phyloP scores from a whole-genome alignment of 2,329 filamentous ascomycete species.

The Aspergillus phoenicis region DNA sequence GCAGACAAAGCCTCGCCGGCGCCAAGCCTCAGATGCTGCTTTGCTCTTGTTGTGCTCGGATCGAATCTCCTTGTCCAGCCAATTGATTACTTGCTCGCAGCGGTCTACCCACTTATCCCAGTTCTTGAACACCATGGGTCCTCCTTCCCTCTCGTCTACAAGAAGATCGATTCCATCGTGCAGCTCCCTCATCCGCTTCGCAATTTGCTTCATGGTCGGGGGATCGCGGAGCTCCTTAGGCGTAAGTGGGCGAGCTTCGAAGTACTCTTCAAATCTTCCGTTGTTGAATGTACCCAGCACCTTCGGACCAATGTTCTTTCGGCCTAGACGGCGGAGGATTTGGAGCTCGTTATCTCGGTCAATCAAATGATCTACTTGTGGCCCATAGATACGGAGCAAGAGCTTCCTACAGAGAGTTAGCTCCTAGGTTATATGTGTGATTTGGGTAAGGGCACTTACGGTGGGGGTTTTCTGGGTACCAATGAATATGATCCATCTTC shows the following conservation, averaged over 20 bases:
- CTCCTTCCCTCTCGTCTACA: slow-evolving; percentile 72
- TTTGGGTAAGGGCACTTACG: slow-evolving; percentile 44
- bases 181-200: slow-evolving; percentile 94
- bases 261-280: slow-evolving; percentile 92
- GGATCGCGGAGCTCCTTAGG: slow-evolving; percentile 74
- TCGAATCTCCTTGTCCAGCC: slow-evolving; percentile 61
- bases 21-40: slow-evolving; percentile 60
- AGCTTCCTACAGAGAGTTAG: slow-evolving; percentile 61
- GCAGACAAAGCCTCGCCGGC: slow-evolving; percentile 73
- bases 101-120: slow-evolving; percentile 89
- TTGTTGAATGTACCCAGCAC: slow-evolving; percentile 91
- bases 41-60: slow-evolving; percentile 48
- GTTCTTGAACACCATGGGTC: slow-evolving; percentile 84
- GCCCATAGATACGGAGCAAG: slow-evolving; percentile 87
- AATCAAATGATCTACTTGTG: slow-evolving; percentile 93
- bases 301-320: slow-evolving; percentile 90
- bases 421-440: not conserved
- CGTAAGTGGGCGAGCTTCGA: slow-evolving; percentile 80
- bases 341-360: slow-evolving; percentile 87
- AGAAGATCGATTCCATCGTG: slow-evolving; percentile 91
- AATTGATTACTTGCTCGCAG: slow-evolving; percentile 55
- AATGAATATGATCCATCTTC: slow-evolving; percentile 42
- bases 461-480: slow-evolving; percentile 52
- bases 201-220: slow-evolving; percentile 87
- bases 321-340: slow-evolving; percentile 80